phyloP scores from a whole-genome alignment of 139 green algal species.

The Closterium sp. region DNA sequence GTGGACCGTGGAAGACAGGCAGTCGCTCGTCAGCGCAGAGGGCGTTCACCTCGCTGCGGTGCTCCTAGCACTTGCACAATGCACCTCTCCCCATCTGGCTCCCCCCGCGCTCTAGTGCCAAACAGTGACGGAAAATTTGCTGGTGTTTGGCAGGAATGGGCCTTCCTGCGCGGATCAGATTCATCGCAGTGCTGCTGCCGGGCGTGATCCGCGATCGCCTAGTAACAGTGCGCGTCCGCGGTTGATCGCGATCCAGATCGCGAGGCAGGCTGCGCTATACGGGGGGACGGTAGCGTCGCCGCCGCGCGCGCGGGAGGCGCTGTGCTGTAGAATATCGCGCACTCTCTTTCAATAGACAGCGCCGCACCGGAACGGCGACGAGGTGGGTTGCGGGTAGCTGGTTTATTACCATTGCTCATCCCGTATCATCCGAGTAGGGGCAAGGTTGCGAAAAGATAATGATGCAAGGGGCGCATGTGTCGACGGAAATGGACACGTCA shows the following conservation, averaged over 20 bases:
- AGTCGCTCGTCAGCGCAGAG: no score
- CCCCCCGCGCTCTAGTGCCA: background rate
- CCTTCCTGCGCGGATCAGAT: no score
- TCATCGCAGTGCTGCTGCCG: no score
- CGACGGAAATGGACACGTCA: background rate
- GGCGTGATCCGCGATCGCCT: background rate
- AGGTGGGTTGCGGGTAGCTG: background rate
- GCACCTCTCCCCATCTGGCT: background rate
- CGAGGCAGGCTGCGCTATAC: background rate
- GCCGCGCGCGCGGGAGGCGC: no score
- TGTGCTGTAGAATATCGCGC: background rate
- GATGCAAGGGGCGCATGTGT: background rate
- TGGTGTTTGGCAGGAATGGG: no score
- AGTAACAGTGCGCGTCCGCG: background rate
- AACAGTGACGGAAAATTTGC: no score
- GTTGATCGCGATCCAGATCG: background rate
- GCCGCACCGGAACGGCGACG: background rate
- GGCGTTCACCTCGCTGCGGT: background rate
- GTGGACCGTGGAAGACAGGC: no score
- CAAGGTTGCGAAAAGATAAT: background rate
- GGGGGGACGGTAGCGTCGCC: background rate
- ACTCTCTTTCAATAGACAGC: background rate
- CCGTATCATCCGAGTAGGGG: background rate
- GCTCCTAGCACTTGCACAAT: background rate
- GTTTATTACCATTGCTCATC: background rate